A percentile compares a stretch with the other conserved stretches of the same genome.
Evolutionary conservation across 1,284 basidiomycete species (phyloP).

Genomic region (Marasmius oreades): DNA sequence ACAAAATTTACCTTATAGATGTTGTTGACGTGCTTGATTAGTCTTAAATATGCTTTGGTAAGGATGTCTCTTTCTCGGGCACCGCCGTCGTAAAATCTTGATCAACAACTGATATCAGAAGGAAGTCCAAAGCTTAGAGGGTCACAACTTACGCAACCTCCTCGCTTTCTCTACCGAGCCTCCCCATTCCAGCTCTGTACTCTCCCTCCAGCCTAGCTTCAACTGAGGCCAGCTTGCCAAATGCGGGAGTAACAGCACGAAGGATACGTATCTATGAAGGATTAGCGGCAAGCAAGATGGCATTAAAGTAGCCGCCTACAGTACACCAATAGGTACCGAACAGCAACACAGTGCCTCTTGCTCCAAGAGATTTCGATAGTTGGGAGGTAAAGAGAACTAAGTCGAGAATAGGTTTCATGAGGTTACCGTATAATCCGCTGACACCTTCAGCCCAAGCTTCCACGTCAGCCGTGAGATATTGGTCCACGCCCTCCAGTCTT

Average conservation of each 20-base stretch:
- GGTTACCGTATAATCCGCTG: slow-evolving; percentile 82
- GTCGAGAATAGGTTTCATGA: slow-evolving; percentile 91
- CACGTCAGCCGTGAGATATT: slow-evolving; percentile 93
- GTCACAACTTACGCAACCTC: slow-evolving; percentile 83
- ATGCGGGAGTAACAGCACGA: slow-evolving; percentile 87
- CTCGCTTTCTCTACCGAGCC: slow-evolving; percentile 89
- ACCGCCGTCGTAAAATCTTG: slow-evolving; percentile 91
- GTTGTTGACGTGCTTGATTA: slow-evolving; percentile 88
- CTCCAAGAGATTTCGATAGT: slow-evolving; percentile 81
- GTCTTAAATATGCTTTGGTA: slow-evolving; percentile 71
- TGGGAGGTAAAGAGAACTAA: slow-evolving; percentile 93
- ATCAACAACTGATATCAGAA: slow-evolving; percentile 2
- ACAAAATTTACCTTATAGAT: slow-evolving; percentile 74
- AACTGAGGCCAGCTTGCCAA: slow-evolving; percentile 87
- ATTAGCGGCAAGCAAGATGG: neutral
- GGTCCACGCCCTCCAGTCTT: slow-evolving; percentile 69
- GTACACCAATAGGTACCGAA: slow-evolving; percentile 87
- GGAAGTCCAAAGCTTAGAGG: neutral
- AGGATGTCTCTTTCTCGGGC: slow-evolving; percentile 83
- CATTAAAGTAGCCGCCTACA: slow-evolving; percentile 35
- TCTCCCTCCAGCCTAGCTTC: slow-evolving; percentile 89
- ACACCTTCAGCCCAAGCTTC: slow-evolving; percentile 89
- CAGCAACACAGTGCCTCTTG: slow-evolving; percentile 75
- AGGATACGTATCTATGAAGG: slow-evolving; percentile 45
- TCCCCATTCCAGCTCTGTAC: slow-evolving; percentile 84